These are phyloP conservation scores for Omphalotus olearius DNA, from an alignment of 1,284 basidiomycete species.

Conservation along the genomic window DNA sequence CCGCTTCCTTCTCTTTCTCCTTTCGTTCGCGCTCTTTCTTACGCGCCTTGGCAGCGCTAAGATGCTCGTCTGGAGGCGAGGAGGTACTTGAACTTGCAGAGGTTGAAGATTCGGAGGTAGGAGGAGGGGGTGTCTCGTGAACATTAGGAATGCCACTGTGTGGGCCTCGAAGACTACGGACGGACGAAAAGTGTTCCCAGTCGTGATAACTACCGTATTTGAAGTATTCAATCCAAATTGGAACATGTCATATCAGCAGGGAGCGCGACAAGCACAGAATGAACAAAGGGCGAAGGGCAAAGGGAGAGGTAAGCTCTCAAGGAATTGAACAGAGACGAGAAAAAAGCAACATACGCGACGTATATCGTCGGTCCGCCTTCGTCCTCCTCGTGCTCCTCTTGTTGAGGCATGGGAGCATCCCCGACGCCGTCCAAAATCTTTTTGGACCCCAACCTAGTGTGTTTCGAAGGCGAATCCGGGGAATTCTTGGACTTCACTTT, in stretches of 20 bases:
- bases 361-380: constrained; percentile 49
- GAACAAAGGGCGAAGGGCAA: not conserved
- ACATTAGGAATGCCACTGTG: constrained; percentile 76
- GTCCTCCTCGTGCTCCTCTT: constrained; percentile 24
- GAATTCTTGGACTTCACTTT: constrained; percentile 7
- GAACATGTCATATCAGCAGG: not conserved
- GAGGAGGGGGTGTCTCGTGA: constrained; percentile 37
- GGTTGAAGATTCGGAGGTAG: not conserved
- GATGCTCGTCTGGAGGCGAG: constrained; percentile 8
- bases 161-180: constrained; percentile 82
- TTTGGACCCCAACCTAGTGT: constrained; percentile 6
- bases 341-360: constrained; percentile 62
- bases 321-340: constrained; percentile 14
- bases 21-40: constrained; percentile 17
- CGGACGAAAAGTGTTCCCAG: constrained; percentile 93
- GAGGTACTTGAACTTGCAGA: constrained; percentile 5
- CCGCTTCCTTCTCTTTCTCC: constrained; percentile 17
- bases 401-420: constrained; percentile 13
- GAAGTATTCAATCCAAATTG: too few species aligned
- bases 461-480: constrained; percentile 11
- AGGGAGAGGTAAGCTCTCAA: constrained; percentile 10
- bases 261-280: constrained; percentile 1
- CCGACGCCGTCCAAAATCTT: constrained; percentile 10
- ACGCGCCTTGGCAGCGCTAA: constrained; percentile 19
- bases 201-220: constrained; percentile 67